Evolutionary conservation across 176 grass and related monocot genomes (phyloP), one percentile per base, ranked within the genome.

Genomic region (Oryza brachyantha): DNA sequence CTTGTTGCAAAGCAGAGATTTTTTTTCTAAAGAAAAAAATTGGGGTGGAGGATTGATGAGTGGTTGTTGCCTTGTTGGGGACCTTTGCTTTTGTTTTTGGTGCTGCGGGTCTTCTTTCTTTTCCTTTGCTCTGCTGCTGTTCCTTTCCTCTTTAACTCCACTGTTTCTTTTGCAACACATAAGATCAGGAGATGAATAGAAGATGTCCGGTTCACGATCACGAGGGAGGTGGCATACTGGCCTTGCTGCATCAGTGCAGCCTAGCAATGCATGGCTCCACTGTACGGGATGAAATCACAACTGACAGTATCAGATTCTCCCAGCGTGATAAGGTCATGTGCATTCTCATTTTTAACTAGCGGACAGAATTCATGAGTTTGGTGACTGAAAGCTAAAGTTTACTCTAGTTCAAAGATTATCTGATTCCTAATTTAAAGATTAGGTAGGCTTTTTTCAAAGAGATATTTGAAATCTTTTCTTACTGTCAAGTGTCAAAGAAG

Each of bases 1-100:
- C 48, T 74, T 84, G n/a, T 77, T 84, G n/a, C 81, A 92, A 86
- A 84, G 90, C 79, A 85, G 90, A 92, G 84, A 72, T 73, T 81
- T 79, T 61, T 77, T 32, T 19, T 68, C 52, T n/a, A n/a, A n/a
- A n/a, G n/a, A n/a, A n/a, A n/a, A n/a, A n/a, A n/a, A n/a, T 78
- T 32, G 43, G 21, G 3, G 32, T 2, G 32, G 19, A 31, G 58
- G 34, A 66, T 21, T 36, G 39, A 68, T 36, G 39, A 68, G 34
- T 61, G 43, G 82, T 85, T 35, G 79, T 80, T 88, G 48, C 48
- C 46, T 50, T 50, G 46, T 50, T 50, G 46, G 82, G 81, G 82
- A 52, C 68, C 77, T 84, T 58, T 83, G 25, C 81, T 86, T 86
- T 78, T 79, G 67, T 75, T 93, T 76, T 79, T 76, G 79, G 64